Conservation (phyloP, 805 yeast genomes). For the Yarrowia sp. region DNA sequence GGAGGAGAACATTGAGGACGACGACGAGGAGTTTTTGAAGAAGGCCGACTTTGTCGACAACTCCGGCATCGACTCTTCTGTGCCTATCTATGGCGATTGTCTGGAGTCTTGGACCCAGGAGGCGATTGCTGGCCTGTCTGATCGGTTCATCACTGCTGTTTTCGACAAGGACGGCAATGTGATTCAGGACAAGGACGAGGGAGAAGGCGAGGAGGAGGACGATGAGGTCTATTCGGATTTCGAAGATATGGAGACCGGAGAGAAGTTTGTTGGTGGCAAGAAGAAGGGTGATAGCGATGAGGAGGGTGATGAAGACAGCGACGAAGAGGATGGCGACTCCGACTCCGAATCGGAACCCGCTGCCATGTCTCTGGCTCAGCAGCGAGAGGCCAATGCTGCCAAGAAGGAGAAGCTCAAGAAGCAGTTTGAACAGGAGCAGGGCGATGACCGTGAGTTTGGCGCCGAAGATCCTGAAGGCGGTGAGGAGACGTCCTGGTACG, state of each 20-base stretch:
- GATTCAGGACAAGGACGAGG: slow-evolving; percentile 44
- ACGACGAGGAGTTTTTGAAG: slow-evolving; percentile 47
- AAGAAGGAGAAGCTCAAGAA: slow-evolving; percentile 87
- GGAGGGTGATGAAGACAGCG: slow-evolving; percentile 45
- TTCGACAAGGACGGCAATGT: slow-evolving; percentile 43
- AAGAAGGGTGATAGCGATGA: not conserved
- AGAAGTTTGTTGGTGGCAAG: slow-evolving; percentile 45
- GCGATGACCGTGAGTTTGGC: slow-evolving; percentile 70
- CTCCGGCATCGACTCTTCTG: slow-evolving; percentile 43
- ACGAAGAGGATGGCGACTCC: slow-evolving; percentile 46
- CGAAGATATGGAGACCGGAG: slow-evolving; percentile 52
- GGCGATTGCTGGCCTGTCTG: slow-evolving; percentile 41
- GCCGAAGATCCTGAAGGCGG: slow-evolving; percentile 75
- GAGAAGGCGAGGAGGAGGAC: slow-evolving; percentile 47
- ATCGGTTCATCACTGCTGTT: slow-evolving; percentile 42
- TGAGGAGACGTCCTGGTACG: slow-evolving; percentile 93
- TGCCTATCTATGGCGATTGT: slow-evolving; percentile 40
- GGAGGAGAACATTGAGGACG: slow-evolving; percentile 46
- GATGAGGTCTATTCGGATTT: slow-evolving; percentile 54
- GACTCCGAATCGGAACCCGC: slow-evolving; percentile 53
- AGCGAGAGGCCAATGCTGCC: slow-evolving; percentile 80
- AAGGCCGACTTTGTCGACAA: slow-evolving; percentile 39
- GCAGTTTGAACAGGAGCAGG: slow-evolving; percentile 87
- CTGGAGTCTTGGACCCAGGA: slow-evolving; percentile 42
- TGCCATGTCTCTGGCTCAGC: slow-evolving; percentile 60